A percentile compares a stretch with the other conserved stretches of the same genome.
These are phyloP conservation scores for Brassica balearica DNA, from an alignment of 441 rosid genomes.

Conservation along the genomic window DNA sequence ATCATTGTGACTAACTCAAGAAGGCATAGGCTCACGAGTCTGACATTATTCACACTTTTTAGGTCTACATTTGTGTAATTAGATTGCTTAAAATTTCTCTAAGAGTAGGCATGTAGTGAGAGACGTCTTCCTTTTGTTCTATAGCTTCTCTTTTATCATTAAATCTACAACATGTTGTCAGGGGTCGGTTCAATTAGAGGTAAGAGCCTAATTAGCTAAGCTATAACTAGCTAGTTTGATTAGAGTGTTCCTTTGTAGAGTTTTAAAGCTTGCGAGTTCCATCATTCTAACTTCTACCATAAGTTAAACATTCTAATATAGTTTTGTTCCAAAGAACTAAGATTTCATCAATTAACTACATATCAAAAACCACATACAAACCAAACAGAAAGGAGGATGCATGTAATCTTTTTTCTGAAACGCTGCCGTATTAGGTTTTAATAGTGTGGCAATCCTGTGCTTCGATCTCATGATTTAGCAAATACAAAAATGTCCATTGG, in stretches of 20 bases:
- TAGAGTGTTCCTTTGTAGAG: neutral
- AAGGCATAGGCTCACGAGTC: slow-evolving; percentile 33
- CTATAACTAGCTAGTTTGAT: neutral
- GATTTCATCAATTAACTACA: no score
- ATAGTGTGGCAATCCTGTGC: neutral
- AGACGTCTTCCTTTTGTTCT: neutral
- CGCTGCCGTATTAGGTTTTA: neutral
- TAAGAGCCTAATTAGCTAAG: slow-evolving; percentile 18
- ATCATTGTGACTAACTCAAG: neutral
- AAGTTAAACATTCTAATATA: neutral
- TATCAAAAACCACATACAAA: no score
- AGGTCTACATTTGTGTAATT: neutral
- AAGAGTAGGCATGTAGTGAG: slow-evolving; percentile 17
- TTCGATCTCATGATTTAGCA: neutral
- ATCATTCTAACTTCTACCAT: slow-evolving; percentile 20
- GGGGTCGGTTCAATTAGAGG: slow-evolving; percentile 10
- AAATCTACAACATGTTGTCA: neutral
- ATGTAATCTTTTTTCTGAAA: neutral
- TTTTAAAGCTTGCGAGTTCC: slow-evolving; percentile 12
- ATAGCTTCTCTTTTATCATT: slow-evolving; percentile 25
- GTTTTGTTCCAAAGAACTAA: neutral
- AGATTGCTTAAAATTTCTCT: slow-evolving; percentile 6
- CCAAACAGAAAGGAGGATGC: no score
- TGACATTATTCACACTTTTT: slow-evolving; percentile 20
- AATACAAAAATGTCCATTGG: neutral